phyloP scores from a whole-genome alignment of 176 grass and related monocot genomes.

The Oryza meyeriana region DNA sequence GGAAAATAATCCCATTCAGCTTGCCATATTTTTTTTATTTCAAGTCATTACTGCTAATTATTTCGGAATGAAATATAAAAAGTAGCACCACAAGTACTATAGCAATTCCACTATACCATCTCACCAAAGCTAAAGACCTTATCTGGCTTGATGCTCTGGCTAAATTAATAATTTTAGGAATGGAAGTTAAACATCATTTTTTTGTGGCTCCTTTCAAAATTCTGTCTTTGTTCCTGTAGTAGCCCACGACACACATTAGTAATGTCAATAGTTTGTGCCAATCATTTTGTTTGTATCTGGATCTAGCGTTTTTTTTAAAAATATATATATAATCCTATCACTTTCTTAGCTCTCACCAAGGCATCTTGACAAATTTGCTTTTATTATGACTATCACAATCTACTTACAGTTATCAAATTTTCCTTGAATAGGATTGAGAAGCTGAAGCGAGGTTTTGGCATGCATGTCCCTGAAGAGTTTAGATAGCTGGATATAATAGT shows the following conservation, averaged over 20 bases:
- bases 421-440: constrained; percentile 74
- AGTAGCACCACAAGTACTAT: not conserved
- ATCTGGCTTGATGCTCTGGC: not conserved
- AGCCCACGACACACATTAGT: not conserved
- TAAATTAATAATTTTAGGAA: not conserved
- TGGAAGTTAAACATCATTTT: not conserved
- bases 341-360: not conserved
- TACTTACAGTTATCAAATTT: constrained; percentile 31
- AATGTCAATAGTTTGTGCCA: not conserved
- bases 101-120: not conserved
- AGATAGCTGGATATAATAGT: constrained; percentile 38
- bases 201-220: not conserved
- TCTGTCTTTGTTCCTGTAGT: not conserved
- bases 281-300: constrained; percentile 11
- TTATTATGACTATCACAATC: not conserved
- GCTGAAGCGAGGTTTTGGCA: constrained; percentile 89
- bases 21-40: not conserved
- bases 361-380: not conserved
- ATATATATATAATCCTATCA: not conserved
- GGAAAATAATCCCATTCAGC: constrained; percentile 4
- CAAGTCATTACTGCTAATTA: not conserved
- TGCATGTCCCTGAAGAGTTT: constrained; percentile 75
- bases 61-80: not conserved
- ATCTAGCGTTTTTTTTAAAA: constrained; percentile 1
- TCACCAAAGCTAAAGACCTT: not conserved